Evolutionary conservation across 768 basidiomycete species (phyloP).

Genomic region (Strobilomyces confusus): DNA sequence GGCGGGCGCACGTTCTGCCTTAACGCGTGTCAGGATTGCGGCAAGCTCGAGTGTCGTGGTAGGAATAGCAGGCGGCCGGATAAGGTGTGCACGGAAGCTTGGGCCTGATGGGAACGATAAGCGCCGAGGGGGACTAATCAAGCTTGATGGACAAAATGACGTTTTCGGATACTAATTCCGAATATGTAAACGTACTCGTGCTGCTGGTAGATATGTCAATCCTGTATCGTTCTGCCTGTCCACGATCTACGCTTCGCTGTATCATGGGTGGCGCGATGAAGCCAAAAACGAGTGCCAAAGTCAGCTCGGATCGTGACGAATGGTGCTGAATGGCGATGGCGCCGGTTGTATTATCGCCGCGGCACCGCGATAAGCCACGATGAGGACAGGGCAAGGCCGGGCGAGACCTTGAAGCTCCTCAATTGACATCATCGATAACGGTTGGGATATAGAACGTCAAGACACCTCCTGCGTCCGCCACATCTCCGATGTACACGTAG

Average conservation of each 20-base stretch:
- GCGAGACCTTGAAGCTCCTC: neutral
- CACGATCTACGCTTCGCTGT: neutral
- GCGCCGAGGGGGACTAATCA: neutral
- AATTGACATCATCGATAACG: conserved; percentile 53
- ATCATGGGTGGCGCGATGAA: too few relatives aligned
- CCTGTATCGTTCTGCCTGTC: neutral
- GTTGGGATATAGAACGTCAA: conserved; percentile 87
- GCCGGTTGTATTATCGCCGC: neutral
- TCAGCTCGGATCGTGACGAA: neutral
- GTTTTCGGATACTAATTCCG: neutral
- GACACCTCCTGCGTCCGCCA: conserved; percentile 75
- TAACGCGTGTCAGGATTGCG: conserved; percentile 78
- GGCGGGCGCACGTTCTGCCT: conserved; percentile 71
- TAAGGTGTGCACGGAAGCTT: conserved; percentile 63
- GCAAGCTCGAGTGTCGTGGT: conserved; percentile 74
- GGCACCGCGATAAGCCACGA: neutral
- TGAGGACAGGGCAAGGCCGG: neutral
- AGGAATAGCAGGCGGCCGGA: conserved; percentile 76
- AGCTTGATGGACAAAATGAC: neutral
- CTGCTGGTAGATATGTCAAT: conserved; percentile 8
- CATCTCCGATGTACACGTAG: conserved; percentile 85
- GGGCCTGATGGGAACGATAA: conserved; percentile 23
- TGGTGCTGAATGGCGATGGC: too few relatives aligned
- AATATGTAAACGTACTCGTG: conserved; percentile 11
- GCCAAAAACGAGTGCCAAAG: neutral